Conservation (phyloP, 2,329 filamentous ascomycete species). For the Monosporascus sp. region DNA sequence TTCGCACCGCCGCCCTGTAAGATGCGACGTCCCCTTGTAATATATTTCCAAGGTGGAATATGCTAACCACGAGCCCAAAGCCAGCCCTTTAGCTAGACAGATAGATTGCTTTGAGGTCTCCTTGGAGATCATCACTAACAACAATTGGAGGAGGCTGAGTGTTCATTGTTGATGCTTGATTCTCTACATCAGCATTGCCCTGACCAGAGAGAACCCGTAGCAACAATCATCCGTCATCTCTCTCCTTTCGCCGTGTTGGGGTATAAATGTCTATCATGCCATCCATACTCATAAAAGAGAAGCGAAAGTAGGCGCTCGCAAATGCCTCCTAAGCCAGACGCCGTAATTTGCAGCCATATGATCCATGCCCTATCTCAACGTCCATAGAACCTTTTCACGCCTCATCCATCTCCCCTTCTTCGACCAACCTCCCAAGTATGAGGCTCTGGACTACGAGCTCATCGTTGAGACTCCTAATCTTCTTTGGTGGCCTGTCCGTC, state of each 20-base stretch:
- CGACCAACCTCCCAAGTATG: conserved; percentile 75
- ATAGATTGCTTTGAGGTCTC: too few relatives aligned
- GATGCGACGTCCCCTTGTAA: too few relatives aligned
- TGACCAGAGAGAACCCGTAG: not conserved
- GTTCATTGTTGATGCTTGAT: too few relatives aligned
- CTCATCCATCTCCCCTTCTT: conserved; percentile 46
- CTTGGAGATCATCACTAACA: too few relatives aligned
- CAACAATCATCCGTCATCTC: not conserved
- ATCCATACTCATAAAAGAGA: not conserved
- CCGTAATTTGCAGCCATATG: not conserved
- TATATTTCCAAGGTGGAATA: too few relatives aligned
- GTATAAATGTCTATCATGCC: not conserved
- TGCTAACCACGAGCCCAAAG: too few relatives aligned
- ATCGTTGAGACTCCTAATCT: conserved; percentile 66
- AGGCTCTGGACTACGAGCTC: conserved; percentile 90
- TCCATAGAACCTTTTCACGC: not conserved
- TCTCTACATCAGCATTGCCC: too few relatives aligned
- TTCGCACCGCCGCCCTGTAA: too few relatives aligned
- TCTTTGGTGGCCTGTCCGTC: conserved; percentile 37
- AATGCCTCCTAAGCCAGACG: not conserved
- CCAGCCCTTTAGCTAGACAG: too few relatives aligned
- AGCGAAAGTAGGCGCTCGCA: not conserved
- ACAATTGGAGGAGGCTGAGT: too few relatives aligned
- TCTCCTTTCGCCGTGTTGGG: not conserved
- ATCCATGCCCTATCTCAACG: not conserved